These are phyloP conservation scores for Fagopyrum esculentum DNA, from an alignment of 148 eudicot species.

Conservation along the genomic window DNA sequence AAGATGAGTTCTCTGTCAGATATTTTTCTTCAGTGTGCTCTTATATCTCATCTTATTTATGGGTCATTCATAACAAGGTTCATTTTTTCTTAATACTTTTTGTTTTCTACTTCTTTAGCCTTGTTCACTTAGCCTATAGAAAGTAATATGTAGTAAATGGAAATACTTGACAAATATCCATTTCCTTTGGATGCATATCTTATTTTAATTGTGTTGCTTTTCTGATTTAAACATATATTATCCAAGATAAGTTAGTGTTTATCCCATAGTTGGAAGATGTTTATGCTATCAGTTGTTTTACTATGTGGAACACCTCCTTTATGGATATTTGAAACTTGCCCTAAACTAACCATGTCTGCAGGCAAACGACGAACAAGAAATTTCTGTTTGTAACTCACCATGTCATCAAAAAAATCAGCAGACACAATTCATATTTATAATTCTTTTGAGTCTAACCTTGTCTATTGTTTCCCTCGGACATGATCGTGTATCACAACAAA, in stretches of 20 bases:
- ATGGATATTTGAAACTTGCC: too few species aligned
- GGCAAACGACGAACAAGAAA: too few species aligned
- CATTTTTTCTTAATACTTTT: constrained; percentile 5
- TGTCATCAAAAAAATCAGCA: too few species aligned
- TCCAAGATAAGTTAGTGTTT: neutral
- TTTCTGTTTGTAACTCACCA: too few species aligned
- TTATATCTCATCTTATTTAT: constrained; percentile 61
- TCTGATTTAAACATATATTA: too few species aligned
- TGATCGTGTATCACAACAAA: too few species aligned
- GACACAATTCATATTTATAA: too few species aligned
- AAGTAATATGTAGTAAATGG: neutral
- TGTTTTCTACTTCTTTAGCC: neutral
- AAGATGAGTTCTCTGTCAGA: constrained; percentile 53
- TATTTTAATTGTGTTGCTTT: neutral
- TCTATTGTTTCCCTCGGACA: too few species aligned
- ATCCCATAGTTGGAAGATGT: neutral
- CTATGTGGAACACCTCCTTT: too few species aligned
- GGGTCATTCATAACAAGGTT: constrained; percentile 63
- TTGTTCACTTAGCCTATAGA: constrained; percentile 4
- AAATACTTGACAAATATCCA: neutral
- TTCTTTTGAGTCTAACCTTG: too few species aligned
- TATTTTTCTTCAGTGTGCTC: constrained; percentile 51
- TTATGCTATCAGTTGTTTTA: neutral
- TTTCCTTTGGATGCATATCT: neutral
- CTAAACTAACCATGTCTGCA: too few species aligned